These are phyloP conservation scores for Aquilaria yunnanensis DNA, from an alignment of 345 rosid species.

Conservation along the genomic window DNA sequence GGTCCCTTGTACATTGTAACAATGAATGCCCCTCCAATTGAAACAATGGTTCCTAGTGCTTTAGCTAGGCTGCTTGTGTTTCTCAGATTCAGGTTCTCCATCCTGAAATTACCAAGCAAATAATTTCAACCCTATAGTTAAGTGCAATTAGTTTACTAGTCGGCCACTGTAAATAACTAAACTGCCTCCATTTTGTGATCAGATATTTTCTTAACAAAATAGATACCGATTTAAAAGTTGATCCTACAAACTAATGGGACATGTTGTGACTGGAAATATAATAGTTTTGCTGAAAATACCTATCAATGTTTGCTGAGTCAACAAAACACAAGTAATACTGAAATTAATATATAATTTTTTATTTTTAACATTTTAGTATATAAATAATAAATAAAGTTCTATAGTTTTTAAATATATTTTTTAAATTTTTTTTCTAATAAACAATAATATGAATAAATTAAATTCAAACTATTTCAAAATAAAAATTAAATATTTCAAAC, in stretches of 20 bases:
- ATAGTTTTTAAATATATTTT: neutral
- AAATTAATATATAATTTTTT: no score
- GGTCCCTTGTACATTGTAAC: slow-evolving; percentile 43
- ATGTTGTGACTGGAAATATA: no score
- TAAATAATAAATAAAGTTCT: slow-evolving; percentile 4
- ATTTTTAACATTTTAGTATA: no score
- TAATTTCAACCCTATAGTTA: slow-evolving; percentile 1
- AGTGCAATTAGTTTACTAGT: neutral
- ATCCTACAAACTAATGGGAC: no score
- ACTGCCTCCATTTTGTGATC: neutral
- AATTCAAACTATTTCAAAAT: no score
- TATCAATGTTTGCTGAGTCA: no score
- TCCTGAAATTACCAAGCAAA: slow-evolving; percentile 21
- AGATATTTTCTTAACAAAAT: neutral
- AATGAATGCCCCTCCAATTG: slow-evolving; percentile 38
- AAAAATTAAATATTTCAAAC: no score
- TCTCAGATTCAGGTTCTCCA: slow-evolving; percentile 36
- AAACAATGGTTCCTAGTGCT: slow-evolving; percentile 31
- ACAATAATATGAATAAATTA: no score
- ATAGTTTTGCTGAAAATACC: no score
- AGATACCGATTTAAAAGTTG: no score
- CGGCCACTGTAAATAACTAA: neutral
- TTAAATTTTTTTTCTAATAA: neutral
- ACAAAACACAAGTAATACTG: no score
- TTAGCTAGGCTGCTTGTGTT: slow-evolving; percentile 31